Evolutionary conservation across 768 basidiomycete species (phyloP), one percentile per base, ranked within the genome.

Genomic region (Phylloporus scabripes): DNA sequence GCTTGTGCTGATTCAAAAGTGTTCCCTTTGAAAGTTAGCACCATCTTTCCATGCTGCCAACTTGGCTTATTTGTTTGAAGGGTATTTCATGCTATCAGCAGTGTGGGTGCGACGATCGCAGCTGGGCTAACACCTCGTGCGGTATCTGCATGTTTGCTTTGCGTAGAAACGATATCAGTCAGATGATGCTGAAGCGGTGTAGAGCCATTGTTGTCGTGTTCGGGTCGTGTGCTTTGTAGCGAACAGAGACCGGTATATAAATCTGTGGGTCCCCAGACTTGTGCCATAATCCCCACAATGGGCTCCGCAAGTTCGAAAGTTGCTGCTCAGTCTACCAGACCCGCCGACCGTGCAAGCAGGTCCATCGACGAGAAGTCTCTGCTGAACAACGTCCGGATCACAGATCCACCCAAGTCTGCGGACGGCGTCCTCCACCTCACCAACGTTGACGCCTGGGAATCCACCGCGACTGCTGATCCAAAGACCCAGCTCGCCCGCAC

Each of bases 401-500:
- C 38, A 18, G 47, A 39, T 15, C 45, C 38, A 31, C 65, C 65
- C 28, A 63, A 42, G 58, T 86, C 88, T 3, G 56, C 66, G 34
- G 73, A 82, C 56, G 88, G 88, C 24, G 69, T 84, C 31, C 68
- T 91, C 45, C 75, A 82, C 38, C 64, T 78, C 24, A 63, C 72
- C 41, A 82, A 79, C 55, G 59, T 91, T 37, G 68, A 75, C 4
- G 67, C 74, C n/a, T 92, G 89, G 88, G 88, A 91, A 67, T 64
- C 70, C 1, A 62, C 71, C 4, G 77, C 79, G 10, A 62, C 74
- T 4, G 59, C 72, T 6, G 71, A 83, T 54, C 72, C 84, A 17
- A 88, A 85, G 71, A 67, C 76, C 2, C 75, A 79, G 60, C 80
- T 92, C 20, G 83, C 86, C n/a, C 81, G 90, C 47, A 85, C 84